A percentile compares a stretch with the other conserved stretches of the same genome.
These are phyloP conservation scores for Aspergillus sp. DNA, from an alignment of 2,329 filamentous ascomycete species.

Conservation along the genomic window DNA sequence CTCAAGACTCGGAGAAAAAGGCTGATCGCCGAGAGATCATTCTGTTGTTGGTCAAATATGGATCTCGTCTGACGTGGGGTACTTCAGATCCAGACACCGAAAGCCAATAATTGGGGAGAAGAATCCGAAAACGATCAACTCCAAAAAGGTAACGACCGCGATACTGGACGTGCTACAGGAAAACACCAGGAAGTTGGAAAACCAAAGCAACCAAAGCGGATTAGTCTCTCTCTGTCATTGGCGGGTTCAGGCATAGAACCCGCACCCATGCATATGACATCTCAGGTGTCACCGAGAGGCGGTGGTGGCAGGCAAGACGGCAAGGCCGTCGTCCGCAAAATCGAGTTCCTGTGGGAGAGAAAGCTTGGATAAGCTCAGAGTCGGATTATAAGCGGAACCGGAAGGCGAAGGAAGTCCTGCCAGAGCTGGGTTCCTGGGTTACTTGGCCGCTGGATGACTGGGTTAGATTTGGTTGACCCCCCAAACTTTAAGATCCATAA, in stretches of 20 bases:
- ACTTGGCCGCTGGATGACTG: background rate
- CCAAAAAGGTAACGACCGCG: constrained; percentile 9
- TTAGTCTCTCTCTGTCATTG: constrained; percentile 16
- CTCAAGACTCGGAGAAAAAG: background rate
- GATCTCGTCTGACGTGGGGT: background rate
- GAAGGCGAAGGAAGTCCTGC: background rate
- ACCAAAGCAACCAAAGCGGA: constrained; percentile 11
- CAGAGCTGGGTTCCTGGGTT: background rate
- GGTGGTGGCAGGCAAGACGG: background rate
- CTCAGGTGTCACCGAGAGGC: constrained; percentile 15
- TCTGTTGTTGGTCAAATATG: background rate
- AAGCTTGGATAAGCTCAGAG: background rate
- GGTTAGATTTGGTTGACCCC: background rate
- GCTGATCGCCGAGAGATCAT: background rate
- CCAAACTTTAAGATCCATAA: constrained; percentile 7
- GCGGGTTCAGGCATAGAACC: constrained; percentile 12
- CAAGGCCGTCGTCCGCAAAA: background rate
- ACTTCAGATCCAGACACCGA: background rate
- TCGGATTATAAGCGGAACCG: background rate
- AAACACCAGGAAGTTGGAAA: background rate
- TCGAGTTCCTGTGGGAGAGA: background rate
- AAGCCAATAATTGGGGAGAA: background rate
- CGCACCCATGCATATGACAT: constrained; percentile 36
- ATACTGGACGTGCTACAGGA: background rate
- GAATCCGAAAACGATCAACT: background rate